phyloP scores from a whole-genome alignment of 495 filamentous ascomycete species.

The Penicillium simplicissimum region DNA sequence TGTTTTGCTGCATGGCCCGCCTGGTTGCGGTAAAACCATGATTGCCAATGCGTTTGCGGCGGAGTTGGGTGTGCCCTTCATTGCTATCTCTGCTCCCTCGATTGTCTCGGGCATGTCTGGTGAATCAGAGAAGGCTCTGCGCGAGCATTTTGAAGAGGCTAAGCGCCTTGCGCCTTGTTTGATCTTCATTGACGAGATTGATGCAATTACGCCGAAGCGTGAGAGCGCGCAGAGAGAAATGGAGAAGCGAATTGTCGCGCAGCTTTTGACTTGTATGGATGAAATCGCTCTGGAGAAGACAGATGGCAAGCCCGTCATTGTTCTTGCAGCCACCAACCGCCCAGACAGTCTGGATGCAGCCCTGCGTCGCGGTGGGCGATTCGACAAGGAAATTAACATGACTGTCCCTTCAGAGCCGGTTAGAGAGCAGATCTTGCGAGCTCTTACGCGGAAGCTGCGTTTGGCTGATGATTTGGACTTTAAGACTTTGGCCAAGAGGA shows the following conservation, averaged over 20 bases:
- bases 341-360: conserved; percentile 90
- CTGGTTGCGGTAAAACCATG: conserved; percentile 94
- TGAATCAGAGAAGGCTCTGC: conserved; percentile 91
- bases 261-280: conserved; percentile 87
- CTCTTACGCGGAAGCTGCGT: conserved; percentile 69
- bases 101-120: conserved; percentile 94
- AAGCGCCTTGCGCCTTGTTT: conserved; percentile 85
- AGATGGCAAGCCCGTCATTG: conserved; percentile 85
- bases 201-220: conserved; percentile 91
- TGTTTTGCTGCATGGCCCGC: conserved; percentile 87
- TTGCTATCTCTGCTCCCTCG: conserved; percentile 85
- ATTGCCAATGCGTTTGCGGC: conserved; percentile 90
- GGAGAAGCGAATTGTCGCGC: conserved; percentile 94
- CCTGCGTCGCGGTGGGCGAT: conserved; percentile 79
- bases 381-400: conserved; percentile 92
- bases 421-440: conserved; percentile 79
- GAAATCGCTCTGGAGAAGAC: conserved; percentile 79
- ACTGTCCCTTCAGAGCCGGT: conserved; percentile 88
- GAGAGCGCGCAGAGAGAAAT: conserved; percentile 95
- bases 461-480: conserved; percentile 76
- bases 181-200: conserved; percentile 95
- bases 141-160: conserved; percentile 88
- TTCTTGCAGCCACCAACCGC: conserved; percentile 90
- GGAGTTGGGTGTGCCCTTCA: conserved; percentile 80
- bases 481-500: conserved; percentile 77